Percentiles rank a stretch among this genome's conserved stretches.
These are phyloP conservation scores for Fusarium floridanum DNA, from an alignment of 2,329 filamentous ascomycete genomes.

Conservation along the genomic window DNA sequence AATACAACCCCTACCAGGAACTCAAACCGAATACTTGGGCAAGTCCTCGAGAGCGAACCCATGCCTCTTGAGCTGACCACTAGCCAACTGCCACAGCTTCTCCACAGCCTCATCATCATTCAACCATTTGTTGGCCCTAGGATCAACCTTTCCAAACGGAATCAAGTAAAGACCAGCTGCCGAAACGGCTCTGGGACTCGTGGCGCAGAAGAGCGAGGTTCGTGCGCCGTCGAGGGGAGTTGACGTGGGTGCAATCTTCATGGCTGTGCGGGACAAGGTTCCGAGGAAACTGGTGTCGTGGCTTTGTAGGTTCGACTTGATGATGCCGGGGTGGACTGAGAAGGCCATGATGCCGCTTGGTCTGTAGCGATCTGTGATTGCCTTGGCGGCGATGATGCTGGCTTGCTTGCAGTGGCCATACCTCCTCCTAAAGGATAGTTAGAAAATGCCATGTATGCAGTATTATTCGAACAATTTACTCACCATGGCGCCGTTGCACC, in stretches of 20 bases:
- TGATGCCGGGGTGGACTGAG: conserved; percentile 41
- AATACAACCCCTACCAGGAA: not conserved
- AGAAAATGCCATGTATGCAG: no score
- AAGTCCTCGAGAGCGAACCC: conserved; percentile 17
- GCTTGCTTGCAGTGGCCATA: conserved; percentile 43
- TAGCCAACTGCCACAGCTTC: conserved; percentile 26
- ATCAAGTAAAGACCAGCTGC: conserved; percentile 31
- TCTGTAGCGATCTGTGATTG: conserved; percentile 37
- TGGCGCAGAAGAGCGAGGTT: conserved; percentile 42
- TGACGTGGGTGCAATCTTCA: conserved; percentile 26
- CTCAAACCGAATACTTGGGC: conserved; percentile 3
- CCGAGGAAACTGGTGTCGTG: conserved; percentile 31
- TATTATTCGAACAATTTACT: no score
- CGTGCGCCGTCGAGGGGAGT: conserved; percentile 37
- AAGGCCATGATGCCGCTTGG: conserved; percentile 41
- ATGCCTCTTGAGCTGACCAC: conserved; percentile 14
- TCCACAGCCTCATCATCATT: conserved; percentile 30
- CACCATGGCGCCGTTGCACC: conserved; percentile 38
- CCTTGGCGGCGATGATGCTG: conserved; percentile 35
- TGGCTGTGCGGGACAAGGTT: conserved; percentile 19
- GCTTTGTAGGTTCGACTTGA: conserved; percentile 37
- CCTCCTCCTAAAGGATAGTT: conserved; percentile 30
- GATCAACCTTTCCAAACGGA: conserved; percentile 36
- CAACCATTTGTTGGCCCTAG: conserved; percentile 36
- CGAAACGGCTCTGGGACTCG: conserved; percentile 15